Evolutionary conservation across 805 yeast genomes (phyloP), one percentile per base, ranked within the genome.

Genomic region (Myxozyma neotropica): DNA sequence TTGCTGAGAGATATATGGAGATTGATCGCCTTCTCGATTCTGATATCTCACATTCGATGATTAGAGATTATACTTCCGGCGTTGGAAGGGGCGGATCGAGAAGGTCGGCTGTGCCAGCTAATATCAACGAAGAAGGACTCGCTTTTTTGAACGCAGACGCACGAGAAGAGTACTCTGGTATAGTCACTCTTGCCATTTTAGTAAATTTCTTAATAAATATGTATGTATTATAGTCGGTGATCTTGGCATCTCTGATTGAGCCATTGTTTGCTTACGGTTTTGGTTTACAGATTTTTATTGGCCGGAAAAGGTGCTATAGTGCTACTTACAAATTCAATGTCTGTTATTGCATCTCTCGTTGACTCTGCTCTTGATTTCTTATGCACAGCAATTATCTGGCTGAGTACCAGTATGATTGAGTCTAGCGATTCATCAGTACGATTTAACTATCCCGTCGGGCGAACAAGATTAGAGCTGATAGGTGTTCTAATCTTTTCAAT

Each of bases 401-500:
- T 82, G 39, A 82, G 89, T 49, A 84, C 61, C 4, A 53, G 55
- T 49, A 47, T 62, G 58, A 52, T 49, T 19, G 60, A 54, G 13
- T 55, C 57, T 13, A 19, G 55, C 19, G 36, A 40, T n/a, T 24
- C 55, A 1, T 21, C 47, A 5, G 51, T 19, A n/a, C 50, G 48
- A 31, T 42, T 53, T 43, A 33, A 53, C 29, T 58, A 53, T 66
- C 95, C 95, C 0, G 82, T 88, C 24, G 95, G 95, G 2, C 76
- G 88, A 48, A 78, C 84, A 39, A 79, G 91, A 61, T 74, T 88
- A 39, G 94, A 88, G 69, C 95, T 95, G 0, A 78, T 88, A 57
- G 94, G 95, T 0, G 87, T 88, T 17, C 76, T 88, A 58, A 83
- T 88, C 1, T 88, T 88, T 68, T 85, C 90, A 0, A 78, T 87